Percentiles rank a stretch among this genome's conserved stretches.
These are phyloP conservation scores for Schizophyllum amplum DNA, from an alignment of 1,284 basidiomycete species.

Conservation along the genomic window DNA sequence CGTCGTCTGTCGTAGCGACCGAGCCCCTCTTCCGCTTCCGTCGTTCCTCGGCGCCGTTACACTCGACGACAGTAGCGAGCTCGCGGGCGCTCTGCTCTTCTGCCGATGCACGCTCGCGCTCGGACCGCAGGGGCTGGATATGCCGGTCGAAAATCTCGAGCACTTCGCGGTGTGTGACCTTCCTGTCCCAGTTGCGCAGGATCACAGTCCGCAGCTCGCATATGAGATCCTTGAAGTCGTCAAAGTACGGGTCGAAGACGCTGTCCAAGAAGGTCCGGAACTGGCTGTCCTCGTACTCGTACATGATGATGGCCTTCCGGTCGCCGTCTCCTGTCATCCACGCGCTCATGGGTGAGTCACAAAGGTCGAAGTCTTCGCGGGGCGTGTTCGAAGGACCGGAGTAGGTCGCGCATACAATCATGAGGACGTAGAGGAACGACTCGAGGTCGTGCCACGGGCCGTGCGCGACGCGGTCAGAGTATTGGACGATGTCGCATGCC, in stretches of 20 bases:
- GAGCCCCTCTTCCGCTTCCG: no score
- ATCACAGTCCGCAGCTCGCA: background rate
- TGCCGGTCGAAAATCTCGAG: no score
- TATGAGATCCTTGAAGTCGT: background rate
- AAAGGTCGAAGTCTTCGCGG: background rate
- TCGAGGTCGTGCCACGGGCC: slow-evolving; percentile 8
- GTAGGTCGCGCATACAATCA: slow-evolving; percentile 7
- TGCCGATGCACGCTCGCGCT: no score
- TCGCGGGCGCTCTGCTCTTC: no score
- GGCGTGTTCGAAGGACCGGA: slow-evolving; percentile 1
- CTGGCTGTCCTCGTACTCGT: background rate
- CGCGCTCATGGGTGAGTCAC: background rate
- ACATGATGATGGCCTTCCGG: background rate
- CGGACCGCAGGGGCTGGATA: no score
- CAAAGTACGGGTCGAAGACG: slow-evolving; percentile 4
- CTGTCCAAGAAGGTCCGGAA: background rate
- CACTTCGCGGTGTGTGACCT: no score
- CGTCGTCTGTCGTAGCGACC: no score
- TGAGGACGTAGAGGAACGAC: slow-evolving; percentile 6
- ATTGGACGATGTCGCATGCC: slow-evolving; percentile 1
- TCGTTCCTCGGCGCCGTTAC: no score
- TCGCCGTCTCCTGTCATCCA: background rate
- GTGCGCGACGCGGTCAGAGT: background rate
- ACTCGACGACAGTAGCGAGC: no score
- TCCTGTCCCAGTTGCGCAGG: no score